A percentile compares a stretch with the other conserved stretches of the same genome.
Conservation (phyloP, 1,284 basidiomycete species). For the Tremellales sp. region DNA sequence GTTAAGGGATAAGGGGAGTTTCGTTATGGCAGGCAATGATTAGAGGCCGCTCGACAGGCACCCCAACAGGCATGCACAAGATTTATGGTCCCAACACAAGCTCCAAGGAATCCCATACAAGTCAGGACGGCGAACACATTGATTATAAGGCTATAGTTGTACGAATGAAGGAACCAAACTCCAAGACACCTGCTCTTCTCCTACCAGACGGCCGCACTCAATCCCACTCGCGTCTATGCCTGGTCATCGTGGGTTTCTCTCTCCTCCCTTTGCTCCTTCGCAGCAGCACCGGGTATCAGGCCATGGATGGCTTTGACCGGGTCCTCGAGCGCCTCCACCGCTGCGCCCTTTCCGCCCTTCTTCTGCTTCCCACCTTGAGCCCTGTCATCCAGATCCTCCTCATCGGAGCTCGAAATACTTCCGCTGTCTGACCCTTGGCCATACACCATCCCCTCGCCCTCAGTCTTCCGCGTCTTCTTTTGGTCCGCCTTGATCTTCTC, state of each 20-base stretch:
- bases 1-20: no score
- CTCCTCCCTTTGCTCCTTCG: slow-evolving; percentile 11
- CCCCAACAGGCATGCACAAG: no score
- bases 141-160: no score
- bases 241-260: slow-evolving; percentile 10
- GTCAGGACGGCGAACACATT: no score
- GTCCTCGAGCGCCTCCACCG: slow-evolving; percentile 13
- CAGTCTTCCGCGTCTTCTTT: slow-evolving; percentile 28
- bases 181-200: no score
- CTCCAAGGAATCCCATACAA: no score
- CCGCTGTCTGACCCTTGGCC: slow-evolving; percentile 25
- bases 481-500: slow-evolving; percentile 41
- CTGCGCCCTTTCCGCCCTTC: slow-evolving; percentile 1
- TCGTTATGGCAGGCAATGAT: no score
- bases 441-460: slow-evolving; percentile 31
- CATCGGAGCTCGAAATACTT: slow-evolving; percentile 32
- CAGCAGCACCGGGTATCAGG: slow-evolving; percentile 4
- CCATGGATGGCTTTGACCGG: slow-evolving; percentile 17
- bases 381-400: slow-evolving; percentile 28
- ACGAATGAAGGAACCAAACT: no score
- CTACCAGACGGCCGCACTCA: no score
- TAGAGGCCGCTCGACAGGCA: no score
- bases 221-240: not conserved
- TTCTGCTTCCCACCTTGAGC: slow-evolving; percentile 10
- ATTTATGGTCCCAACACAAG: no score